These are phyloP conservation scores for Sambucus nigra DNA, from an alignment of 129 eudicot species.

Conservation along the genomic window DNA sequence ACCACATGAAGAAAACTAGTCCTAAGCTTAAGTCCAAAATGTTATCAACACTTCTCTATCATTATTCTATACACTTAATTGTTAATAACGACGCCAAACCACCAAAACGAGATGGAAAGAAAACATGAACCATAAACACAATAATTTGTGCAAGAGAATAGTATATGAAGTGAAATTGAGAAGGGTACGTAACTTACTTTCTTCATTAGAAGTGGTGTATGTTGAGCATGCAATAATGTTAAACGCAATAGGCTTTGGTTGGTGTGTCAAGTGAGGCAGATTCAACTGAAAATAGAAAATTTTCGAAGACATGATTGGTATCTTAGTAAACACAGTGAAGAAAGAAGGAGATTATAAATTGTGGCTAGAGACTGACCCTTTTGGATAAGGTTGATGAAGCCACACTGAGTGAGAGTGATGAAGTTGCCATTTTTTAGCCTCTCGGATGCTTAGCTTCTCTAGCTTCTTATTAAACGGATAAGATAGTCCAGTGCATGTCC, in stretches of 20 bases:
- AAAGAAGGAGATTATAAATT: not conserved
- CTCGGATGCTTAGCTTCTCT: constrained; percentile 10
- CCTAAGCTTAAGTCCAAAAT: no score
- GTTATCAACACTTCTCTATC: no score
- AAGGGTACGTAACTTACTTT: constrained; percentile 27
- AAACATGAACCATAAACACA: no score
- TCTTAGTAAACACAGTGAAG: not conserved
- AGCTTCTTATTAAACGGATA: constrained; percentile 8
- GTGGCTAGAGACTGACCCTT: constrained; percentile 26
- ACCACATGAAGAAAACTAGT: no score
- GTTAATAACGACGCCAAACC: no score
- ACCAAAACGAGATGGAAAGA: no score
- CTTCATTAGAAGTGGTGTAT: constrained; percentile 22
- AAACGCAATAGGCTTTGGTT: constrained; percentile 22
- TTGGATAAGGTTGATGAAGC: constrained; percentile 30
- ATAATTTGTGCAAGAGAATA: no score
- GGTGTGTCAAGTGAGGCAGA: constrained; percentile 10
- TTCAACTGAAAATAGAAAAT: constrained; percentile 25
- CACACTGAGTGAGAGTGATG: constrained; percentile 41
- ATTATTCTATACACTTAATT: no score
- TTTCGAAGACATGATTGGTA: not conserved
- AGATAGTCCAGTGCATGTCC: constrained; percentile 11
- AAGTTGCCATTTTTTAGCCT: constrained; percentile 51
- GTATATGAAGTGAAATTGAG: not conserved
- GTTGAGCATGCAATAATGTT: constrained; percentile 30